Evolutionary conservation across 208 protist genomes (phyloP).

Genomic region (Crithidia expoeki): DNA sequence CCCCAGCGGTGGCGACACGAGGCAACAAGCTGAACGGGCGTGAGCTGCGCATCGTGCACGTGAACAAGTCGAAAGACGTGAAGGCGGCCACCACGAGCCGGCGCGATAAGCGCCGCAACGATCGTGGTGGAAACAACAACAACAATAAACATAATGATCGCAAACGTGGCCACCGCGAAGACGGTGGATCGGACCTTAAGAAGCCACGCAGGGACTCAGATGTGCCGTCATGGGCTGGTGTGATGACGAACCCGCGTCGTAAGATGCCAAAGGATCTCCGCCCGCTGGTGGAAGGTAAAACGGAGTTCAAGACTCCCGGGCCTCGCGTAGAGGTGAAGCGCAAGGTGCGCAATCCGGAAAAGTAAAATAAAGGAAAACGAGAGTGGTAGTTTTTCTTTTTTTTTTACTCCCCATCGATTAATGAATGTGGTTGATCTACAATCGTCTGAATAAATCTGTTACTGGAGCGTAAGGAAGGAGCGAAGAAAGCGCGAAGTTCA

Average conservation of each 20-base stretch:
- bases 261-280: conserved; percentile 89
- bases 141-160: conserved; percentile 12
- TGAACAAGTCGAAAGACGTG: conserved; percentile 84
- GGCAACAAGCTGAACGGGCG: conserved; percentile 72
- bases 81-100: conserved; percentile 55
- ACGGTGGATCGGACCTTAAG: conserved; percentile 10
- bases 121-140: conserved; percentile 3
- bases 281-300: conserved; percentile 70
- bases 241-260: conserved; percentile 82
- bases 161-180: conserved; percentile 22
- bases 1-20: conserved; percentile 65
- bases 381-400: background rate
- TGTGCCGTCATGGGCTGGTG: conserved; percentile 75
- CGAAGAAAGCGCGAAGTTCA: too few species aligned
- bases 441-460: too few species aligned
- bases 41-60: conserved; percentile 84
- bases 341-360: conserved; percentile 84
- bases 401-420: conserved; percentile 11
- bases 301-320: conserved; percentile 34
- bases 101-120: conserved; percentile 63
- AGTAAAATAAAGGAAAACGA: conserved; percentile 28
- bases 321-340: conserved; percentile 70
- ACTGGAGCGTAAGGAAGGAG: too few species aligned
- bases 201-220: conserved; percentile 36
- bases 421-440: background rate